Evolutionary conservation across 371 early-diverging fungal species (phyloP), one percentile per base, ranked within the genome.

Genomic region (Batkoa obscura): DNA sequence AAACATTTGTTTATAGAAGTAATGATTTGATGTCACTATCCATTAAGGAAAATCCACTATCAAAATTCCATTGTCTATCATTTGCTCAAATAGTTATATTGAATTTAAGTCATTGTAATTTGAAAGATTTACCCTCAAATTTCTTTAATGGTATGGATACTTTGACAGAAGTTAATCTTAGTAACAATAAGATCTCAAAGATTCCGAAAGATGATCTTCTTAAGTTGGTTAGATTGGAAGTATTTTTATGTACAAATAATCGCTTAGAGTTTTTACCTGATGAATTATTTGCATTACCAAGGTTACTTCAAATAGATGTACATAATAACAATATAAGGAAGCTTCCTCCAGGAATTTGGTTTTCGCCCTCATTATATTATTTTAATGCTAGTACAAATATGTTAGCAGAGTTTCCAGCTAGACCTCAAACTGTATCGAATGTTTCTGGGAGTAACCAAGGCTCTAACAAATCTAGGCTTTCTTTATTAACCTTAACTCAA

Each of bases 331-430:
- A 78, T 53, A 62, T 94, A 34, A 73, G 73, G 47, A 64, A 72
- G 43, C 64, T 94, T 0, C 90, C 91, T 1, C 70, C 75, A 6
- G 84, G 85, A 41, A 86, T 94, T n/a, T 92, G 92, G 93, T 63
- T 74, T 41, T 84, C 86, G 66, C 67, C 78, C 9, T 69, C 69
- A n/a, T 72, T 94, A 17, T 64, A 68, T 48, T 53, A 64, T 4
- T 63, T 88, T 15, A 90, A 88, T 48, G 71, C 77, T 23, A 86
- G 83, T 1, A 83, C 84, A 17, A 94, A 94, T 59, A 54, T 80
- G n/a, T 64, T 94, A 10, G 78, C 73, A 41, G 58, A 64, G 31
- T 84, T 86, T 62, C 61, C 60, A 9, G 23, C 23, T 23, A 23
- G 23, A 23, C 52, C 52, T 23, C 58, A 51, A 47, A 33, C 45